Percentiles rank a stretch among this genome's conserved stretches.
phyloP scores from a whole-genome alignment of 2,329 filamentous ascomycete genomes.

The Myriosclerotinia curreyana region DNA sequence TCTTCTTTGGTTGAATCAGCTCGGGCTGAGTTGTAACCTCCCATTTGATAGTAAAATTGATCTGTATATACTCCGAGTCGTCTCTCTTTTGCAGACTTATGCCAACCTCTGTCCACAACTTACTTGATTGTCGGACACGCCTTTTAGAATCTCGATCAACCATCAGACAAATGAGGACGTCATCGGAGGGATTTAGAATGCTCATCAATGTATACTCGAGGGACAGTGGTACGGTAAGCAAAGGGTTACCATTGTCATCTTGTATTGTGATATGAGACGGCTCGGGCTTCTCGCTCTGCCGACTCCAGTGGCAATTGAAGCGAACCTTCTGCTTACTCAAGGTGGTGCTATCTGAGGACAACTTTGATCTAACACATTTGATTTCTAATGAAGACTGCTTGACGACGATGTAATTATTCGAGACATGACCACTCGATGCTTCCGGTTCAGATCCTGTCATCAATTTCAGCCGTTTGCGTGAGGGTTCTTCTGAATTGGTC shows the following conservation, averaged over 20 bases:
- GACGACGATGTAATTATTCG: constrained; percentile 32
- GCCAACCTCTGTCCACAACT: constrained; percentile 35
- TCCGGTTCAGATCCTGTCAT: neutral
- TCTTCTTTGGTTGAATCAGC: constrained; percentile 26
- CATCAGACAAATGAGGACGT: constrained; percentile 31
- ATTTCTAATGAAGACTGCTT: constrained; percentile 32
- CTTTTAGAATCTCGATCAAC: constrained; percentile 31
- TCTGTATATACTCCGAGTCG: constrained; percentile 28
- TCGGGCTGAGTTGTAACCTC: constrained; percentile 34
- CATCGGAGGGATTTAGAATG: constrained; percentile 22
- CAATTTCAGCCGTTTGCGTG: constrained; percentile 32
- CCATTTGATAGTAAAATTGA: constrained; percentile 37
- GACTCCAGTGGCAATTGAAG: constrained; percentile 27
- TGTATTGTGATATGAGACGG: constrained; percentile 31
- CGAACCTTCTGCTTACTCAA: constrained; percentile 27
- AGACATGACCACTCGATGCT: constrained; percentile 19
- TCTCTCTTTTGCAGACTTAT: constrained; percentile 29
- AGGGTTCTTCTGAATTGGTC: constrained; percentile 25
- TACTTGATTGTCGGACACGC: constrained; percentile 30
- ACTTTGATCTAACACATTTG: constrained; percentile 27
- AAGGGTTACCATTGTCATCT: constrained; percentile 24
- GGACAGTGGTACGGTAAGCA: constrained; percentile 28
- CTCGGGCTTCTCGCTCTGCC: neutral
- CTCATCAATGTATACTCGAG: neutral
- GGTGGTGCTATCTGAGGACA: constrained; percentile 13